These are phyloP conservation scores for Calycina herbarum DNA, from an alignment of 2,329 filamentous ascomycete species.

Conservation along the genomic window DNA sequence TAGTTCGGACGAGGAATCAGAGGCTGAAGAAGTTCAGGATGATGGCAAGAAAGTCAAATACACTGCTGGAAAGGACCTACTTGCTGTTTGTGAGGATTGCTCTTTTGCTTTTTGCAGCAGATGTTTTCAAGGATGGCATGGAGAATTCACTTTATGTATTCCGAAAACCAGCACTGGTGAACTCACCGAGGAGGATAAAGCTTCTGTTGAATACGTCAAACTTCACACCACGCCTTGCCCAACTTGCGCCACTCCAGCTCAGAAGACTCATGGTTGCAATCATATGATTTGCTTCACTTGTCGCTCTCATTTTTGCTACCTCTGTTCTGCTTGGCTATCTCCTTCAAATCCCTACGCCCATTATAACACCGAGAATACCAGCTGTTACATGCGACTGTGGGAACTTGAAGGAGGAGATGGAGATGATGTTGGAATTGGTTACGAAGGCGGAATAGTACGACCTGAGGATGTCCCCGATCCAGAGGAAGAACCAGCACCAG, in stretches of 20 bases:
- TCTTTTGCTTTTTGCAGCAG: conserved; percentile 80
- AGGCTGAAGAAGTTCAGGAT: conserved; percentile 39
- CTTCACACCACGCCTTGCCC: conserved; percentile 85
- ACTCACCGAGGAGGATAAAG: conserved; percentile 80
- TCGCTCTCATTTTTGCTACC: conserved; percentile 90
- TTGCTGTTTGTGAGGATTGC: conserved; percentile 88
- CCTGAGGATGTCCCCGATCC: conserved; percentile 17
- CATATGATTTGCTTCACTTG: conserved; percentile 95
- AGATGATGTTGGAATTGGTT: conserved; percentile 37
- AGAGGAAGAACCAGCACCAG: conserved; percentile 3
- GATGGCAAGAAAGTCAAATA: conserved; percentile 24
- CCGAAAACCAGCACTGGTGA: conserved; percentile 67
- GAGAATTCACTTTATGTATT: conserved; percentile 71
- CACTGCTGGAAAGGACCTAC: conserved; percentile 54
- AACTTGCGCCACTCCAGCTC: conserved; percentile 78
- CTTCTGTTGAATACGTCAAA: conserved; percentile 80
- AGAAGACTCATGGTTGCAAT: conserved; percentile 94
- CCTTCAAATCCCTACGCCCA: conserved; percentile 82
- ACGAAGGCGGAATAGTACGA: conserved; percentile 22
- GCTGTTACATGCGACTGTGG: conserved; percentile 86
- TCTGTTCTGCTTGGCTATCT: conserved; percentile 85
- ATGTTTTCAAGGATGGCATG: conserved; percentile 82
- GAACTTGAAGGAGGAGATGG: conserved; percentile 82
- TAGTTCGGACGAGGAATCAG: conserved; percentile 54
- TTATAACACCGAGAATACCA: conserved; percentile 71